A percentile compares a stretch with the other conserved stretches of the same genome.
These are phyloP conservation scores for Aspergillus neoniger DNA, from an alignment of 2,329 filamentous ascomycete genomes.

Conservation along the genomic window DNA sequence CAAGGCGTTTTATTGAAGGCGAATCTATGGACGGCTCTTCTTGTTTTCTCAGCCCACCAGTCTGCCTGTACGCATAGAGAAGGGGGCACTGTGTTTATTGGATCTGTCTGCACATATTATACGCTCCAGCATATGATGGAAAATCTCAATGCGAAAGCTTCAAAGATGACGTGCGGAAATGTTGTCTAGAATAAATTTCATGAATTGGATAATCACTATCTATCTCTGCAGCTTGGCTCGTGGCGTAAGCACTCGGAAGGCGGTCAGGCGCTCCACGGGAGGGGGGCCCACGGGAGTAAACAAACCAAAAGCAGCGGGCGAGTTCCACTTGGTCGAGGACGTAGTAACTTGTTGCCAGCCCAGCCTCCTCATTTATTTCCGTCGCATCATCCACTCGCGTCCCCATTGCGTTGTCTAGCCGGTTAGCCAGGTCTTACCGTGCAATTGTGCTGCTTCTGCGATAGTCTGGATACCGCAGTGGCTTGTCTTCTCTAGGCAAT, in stretches of 20 bases:
- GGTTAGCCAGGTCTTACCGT: neutral
- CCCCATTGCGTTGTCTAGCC: neutral
- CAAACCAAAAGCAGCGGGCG: conserved; percentile 17
- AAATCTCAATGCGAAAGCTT: neutral
- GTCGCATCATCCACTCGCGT: conserved; percentile 7
- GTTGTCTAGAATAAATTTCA: too few species aligned
- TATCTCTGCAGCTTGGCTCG: neutral
- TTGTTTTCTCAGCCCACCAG: neutral
- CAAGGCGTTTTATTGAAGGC: conserved; percentile 28
- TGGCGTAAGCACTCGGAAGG: conserved; percentile 5
- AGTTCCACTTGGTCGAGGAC: conserved; percentile 10
- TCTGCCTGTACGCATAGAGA: conserved; percentile 5
- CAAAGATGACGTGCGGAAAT: neutral
- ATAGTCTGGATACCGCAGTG: neutral
- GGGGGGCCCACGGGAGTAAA: conserved; percentile 13
- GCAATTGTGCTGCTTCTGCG: neutral
- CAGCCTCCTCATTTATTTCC: conserved; percentile 25
- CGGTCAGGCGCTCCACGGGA: conserved; percentile 19
- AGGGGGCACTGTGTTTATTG: neutral
- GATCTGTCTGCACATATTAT: conserved; percentile 5
- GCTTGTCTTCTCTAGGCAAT: neutral
- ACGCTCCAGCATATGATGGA: neutral
- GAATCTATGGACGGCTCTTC: conserved; percentile 5
- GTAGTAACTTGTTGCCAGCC: conserved; percentile 11
- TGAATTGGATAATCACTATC: neutral